These are phyloP conservation scores for Apiotrichum laibachii DNA, from an alignment of 1,284 basidiomycete species.

Conservation along the genomic window DNA sequence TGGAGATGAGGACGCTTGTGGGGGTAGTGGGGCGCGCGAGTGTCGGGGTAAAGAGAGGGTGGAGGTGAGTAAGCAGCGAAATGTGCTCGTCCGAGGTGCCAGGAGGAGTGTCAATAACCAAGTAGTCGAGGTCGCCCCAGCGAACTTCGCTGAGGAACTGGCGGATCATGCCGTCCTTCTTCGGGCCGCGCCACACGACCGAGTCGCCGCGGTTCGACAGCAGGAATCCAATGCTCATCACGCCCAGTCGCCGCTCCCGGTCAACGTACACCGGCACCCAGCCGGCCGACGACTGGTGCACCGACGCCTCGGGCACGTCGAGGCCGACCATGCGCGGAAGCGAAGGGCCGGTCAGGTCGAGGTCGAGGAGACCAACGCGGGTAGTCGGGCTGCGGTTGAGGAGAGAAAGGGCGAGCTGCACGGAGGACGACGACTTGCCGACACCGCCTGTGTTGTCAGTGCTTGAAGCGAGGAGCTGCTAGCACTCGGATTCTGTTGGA, in stretches of 20 bases:
- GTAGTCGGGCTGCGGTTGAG: conserved; percentile 60
- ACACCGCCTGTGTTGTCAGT: conserved; percentile 67
- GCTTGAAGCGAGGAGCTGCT: too few relatives aligned
- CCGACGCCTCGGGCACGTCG: conserved; percentile 61
- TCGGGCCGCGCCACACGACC: conserved; percentile 97
- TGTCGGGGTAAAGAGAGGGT: conserved; percentile 70
- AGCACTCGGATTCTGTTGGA: background rate
- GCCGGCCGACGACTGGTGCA: conserved; percentile 89
- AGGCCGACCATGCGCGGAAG: conserved; percentile 96
- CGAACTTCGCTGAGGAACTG: conserved; percentile 95
- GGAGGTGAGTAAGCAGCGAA: conserved; percentile 87
- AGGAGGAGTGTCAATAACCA: conserved; percentile 96
- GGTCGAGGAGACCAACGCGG: conserved; percentile 86
- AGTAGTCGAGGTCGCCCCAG: conserved; percentile 95
- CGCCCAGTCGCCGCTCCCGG: conserved; percentile 68
- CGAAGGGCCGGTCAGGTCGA: conserved; percentile 94
- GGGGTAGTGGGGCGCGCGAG: conserved; percentile 52
- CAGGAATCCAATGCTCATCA: conserved; percentile 97
- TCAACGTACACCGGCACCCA: conserved; percentile 98
- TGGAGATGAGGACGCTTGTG: conserved; percentile 87
- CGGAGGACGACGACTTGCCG: conserved; percentile 93
- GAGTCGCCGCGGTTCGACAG: conserved; percentile 84
- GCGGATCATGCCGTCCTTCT: conserved; percentile 99
- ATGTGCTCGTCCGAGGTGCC: conserved; percentile 99
- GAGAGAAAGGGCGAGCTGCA: conserved; percentile 87